phyloP scores from a whole-genome alignment of 176 grass and related monocot species.

The Carex kokanica region DNA sequence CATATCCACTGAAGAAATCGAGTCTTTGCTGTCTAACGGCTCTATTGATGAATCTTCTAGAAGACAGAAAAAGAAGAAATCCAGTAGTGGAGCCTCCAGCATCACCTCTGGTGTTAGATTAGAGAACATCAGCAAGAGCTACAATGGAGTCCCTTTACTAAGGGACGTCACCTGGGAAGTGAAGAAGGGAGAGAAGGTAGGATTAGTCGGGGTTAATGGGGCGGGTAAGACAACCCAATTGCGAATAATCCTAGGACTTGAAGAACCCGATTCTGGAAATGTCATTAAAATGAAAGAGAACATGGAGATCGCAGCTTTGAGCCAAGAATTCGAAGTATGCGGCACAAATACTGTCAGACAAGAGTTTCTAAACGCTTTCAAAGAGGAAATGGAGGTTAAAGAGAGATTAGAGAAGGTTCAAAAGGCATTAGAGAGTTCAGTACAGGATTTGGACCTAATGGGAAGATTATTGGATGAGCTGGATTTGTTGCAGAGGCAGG shows the following conservation, averaged over 20 bases:
- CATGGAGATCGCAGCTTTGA: slow-evolving; percentile 81
- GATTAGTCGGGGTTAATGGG: slow-evolving; percentile 90
- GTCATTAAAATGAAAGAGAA: slow-evolving; percentile 79
- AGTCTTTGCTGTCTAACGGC: slow-evolving; percentile 52
- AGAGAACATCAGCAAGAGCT: slow-evolving; percentile 74
- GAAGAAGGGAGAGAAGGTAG: slow-evolving; percentile 90
- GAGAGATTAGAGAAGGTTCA: slow-evolving; percentile 76
- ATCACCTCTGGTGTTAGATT: slow-evolving; percentile 80
- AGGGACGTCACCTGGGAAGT: slow-evolving; percentile 91
- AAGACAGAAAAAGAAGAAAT: slow-evolving; percentile 56
- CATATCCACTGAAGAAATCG: slow-evolving; percentile 31
- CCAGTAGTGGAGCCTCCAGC: slow-evolving; percentile 68
- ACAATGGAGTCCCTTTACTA: slow-evolving; percentile 71
- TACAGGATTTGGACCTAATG: slow-evolving; percentile 79
- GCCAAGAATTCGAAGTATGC: slow-evolving; percentile 92
- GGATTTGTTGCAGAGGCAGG: slow-evolving; percentile 73
- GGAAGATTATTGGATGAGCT: slow-evolving; percentile 79
- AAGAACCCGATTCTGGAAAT: slow-evolving; percentile 66
- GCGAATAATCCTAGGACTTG: slow-evolving; percentile 64
- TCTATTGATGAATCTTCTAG: slow-evolving; percentile 4
- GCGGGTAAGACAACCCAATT: slow-evolving; percentile 94
- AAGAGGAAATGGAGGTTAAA: slow-evolving; percentile 83
- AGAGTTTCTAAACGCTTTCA: slow-evolving; percentile 73
- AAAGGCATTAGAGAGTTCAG: slow-evolving; percentile 54
- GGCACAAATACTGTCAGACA: slow-evolving; percentile 55